Percentiles rank a stretch among this genome's conserved stretches.
phyloP scores from a whole-genome alignment of 106 monocot genomes.

The Platanthera zijinensis region DNA sequence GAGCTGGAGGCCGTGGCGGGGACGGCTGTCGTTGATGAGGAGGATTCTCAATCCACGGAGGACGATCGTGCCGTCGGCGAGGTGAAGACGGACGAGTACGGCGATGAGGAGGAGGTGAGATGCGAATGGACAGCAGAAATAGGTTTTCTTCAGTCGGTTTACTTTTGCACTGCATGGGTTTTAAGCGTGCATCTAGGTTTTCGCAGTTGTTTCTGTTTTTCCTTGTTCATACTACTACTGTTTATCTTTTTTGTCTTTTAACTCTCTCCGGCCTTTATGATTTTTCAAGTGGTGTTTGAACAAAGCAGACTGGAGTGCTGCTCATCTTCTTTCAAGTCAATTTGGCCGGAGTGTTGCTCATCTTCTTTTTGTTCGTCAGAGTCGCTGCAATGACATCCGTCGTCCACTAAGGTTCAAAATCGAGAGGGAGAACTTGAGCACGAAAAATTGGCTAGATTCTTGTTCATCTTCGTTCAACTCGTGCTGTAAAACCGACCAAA shows the following conservation, averaged over 20 bases:
- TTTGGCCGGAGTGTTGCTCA: no score
- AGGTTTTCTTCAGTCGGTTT: neutral
- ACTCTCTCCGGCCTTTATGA: neutral
- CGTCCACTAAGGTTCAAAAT: no score
- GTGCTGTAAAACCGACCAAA: no score
- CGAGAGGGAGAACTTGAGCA: no score
- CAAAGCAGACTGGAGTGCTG: no score
- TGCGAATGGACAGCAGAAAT: neutral
- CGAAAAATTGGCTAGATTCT: no score
- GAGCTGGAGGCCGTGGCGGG: constrained; percentile 61
- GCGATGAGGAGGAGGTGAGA: constrained; percentile 13
- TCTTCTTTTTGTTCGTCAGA: no score
- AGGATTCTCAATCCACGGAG: constrained; percentile 43
- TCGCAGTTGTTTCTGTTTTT: neutral
- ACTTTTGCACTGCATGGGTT: neutral
- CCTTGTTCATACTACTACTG: neutral
- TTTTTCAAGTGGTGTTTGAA: neutral
- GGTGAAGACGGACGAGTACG: constrained; percentile 15
- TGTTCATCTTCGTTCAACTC: no score
- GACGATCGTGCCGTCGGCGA: constrained; percentile 35
- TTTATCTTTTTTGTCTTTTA: neutral
- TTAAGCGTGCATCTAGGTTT: neutral
- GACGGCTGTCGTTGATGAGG: constrained; percentile 23
- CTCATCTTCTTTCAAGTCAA: no score
- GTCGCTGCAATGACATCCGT: no score